phyloP scores from a whole-genome alignment of 345 rosid genomes.

The Eucalyptus regnans region DNA sequence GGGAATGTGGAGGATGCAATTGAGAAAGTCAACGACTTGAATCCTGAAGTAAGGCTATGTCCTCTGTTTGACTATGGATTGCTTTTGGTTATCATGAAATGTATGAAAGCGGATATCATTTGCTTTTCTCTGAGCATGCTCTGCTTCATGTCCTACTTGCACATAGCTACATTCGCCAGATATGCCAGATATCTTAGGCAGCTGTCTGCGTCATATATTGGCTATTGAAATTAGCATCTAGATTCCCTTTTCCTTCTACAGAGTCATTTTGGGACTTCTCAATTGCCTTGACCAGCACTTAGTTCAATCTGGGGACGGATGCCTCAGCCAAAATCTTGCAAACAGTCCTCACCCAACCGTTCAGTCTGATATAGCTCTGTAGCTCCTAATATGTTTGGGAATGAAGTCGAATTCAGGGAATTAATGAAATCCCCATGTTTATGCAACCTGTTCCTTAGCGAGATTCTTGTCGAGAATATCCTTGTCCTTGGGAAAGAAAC shows the following conservation, averaged over 20 bases:
- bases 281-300: background rate
- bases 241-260: background rate
- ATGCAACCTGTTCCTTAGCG: background rate
- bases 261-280: background rate
- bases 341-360: background rate
- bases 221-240: background rate
- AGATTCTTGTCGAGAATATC: background rate
- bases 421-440: background rate
- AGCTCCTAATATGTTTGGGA: background rate
- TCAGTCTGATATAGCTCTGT: background rate
- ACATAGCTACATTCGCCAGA: background rate
- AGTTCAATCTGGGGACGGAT: background rate
- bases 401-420: background rate
- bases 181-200: background rate
- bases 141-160: background rate
- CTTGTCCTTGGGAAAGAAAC: background rate
- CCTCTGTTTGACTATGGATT: background rate
- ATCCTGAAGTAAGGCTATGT: conserved; percentile 58
- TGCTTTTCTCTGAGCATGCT: background rate
- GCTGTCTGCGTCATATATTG: background rate
- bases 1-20: conserved; percentile 98
- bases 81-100: background rate
- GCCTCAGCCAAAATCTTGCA: background rate
- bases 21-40: conserved; percentile 89
- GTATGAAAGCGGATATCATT: background rate